These are phyloP conservation scores for Fusarium bactridioides DNA, from an alignment of 2,329 filamentous ascomycete genomes.

Conservation along the genomic window DNA sequence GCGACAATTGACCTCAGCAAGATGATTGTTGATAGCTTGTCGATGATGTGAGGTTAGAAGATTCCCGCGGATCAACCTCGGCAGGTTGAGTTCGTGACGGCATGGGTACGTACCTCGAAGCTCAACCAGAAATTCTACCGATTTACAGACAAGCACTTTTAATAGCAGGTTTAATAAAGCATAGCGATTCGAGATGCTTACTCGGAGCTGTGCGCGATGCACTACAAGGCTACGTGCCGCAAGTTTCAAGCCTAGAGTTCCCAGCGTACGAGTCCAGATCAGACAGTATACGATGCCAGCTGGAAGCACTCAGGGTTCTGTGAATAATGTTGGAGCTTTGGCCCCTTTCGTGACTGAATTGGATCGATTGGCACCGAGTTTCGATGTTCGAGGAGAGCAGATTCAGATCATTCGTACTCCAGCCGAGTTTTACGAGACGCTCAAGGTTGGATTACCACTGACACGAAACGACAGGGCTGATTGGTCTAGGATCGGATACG, in stretches of 20 bases:
- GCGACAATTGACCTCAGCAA: conserved; percentile 40
- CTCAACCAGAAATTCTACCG: conserved; percentile 29
- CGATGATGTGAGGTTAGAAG: conserved; percentile 36
- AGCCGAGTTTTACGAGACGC: conserved; percentile 86
- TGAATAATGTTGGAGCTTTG: conserved; percentile 50
- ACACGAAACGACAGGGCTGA: conserved; percentile 16
- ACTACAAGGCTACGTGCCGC: conserved; percentile 37
- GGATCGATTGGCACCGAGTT: conserved; percentile 88
- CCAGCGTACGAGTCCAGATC: conserved; percentile 47
- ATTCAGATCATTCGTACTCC: conserved; percentile 83
- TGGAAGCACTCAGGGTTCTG: conserved; percentile 31
- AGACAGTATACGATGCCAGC: conserved; percentile 52
- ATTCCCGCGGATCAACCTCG: conserved; percentile 45
- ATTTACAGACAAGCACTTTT: conserved; percentile 24
- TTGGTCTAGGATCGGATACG: conserved; percentile 75
- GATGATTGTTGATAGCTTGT: conserved; percentile 22
- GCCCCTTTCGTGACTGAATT: conserved; percentile 73
- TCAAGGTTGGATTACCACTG: conserved; percentile 69
- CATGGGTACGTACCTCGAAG: conserved; percentile 31
- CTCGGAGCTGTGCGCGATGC: conserved; percentile 47
- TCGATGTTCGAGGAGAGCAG: conserved; percentile 82
- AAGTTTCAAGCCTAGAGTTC: conserved; percentile 34
- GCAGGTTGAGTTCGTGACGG: conserved; percentile 28
- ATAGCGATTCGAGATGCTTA: conserved; percentile 43
- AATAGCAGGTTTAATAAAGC: conserved; percentile 1